These are phyloP conservation scores for Laetiporus sulphureus DNA, from an alignment of 1,284 basidiomycete species.

Conservation along the genomic window DNA sequence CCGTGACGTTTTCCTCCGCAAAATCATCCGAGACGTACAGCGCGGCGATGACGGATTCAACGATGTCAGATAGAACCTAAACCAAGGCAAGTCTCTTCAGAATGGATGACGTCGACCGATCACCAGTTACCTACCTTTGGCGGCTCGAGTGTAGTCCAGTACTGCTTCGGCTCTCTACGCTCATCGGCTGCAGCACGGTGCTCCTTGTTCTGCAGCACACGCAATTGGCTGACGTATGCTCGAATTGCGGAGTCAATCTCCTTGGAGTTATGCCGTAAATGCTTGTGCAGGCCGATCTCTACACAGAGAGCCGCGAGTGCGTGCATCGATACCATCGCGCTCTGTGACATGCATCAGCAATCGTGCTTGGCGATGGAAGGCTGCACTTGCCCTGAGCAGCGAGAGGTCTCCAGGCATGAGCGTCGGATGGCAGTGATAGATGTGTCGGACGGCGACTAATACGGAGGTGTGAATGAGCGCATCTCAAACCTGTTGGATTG, in stretches of 20 bases:
- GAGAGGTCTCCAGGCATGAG: slow-evolving; percentile 69
- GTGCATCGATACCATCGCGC: slow-evolving; percentile 76
- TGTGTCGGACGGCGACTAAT: slow-evolving; percentile 66
- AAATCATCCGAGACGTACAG: slow-evolving; percentile 71
- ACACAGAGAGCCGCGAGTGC: slow-evolving; percentile 70
- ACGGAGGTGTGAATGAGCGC: slow-evolving; percentile 3
- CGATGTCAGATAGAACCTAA: slow-evolving; percentile 66
- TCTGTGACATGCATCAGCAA: slow-evolving; percentile 31
- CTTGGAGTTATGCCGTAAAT: slow-evolving; percentile 52
- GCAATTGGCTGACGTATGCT: slow-evolving; percentile 46
- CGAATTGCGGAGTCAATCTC: slow-evolving; percentile 43
- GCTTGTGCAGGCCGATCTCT: slow-evolving; percentile 52
- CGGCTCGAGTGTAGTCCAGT: slow-evolving; percentile 68
- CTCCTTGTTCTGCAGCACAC: slow-evolving; percentile 42
- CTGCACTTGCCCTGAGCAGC: slow-evolving; percentile 56
- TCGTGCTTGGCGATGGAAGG: too few relatives aligned
- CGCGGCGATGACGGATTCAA: slow-evolving; percentile 73
- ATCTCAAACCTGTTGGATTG: not conserved
- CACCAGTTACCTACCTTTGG: slow-evolving; percentile 72
- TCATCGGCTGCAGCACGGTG: slow-evolving; percentile 40
- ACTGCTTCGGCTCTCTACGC: slow-evolving; percentile 50
- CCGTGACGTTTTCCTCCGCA: slow-evolving; percentile 48
- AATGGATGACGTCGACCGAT: not conserved
- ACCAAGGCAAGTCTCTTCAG: slow-evolving; percentile 2
- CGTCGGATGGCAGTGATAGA: slow-evolving; percentile 55